A percentile compares a stretch with the other conserved stretches of the same genome.
Evolutionary conservation across 371 early-diverging fungal genomes (phyloP).

Genomic region (Mortierella sp.): DNA sequence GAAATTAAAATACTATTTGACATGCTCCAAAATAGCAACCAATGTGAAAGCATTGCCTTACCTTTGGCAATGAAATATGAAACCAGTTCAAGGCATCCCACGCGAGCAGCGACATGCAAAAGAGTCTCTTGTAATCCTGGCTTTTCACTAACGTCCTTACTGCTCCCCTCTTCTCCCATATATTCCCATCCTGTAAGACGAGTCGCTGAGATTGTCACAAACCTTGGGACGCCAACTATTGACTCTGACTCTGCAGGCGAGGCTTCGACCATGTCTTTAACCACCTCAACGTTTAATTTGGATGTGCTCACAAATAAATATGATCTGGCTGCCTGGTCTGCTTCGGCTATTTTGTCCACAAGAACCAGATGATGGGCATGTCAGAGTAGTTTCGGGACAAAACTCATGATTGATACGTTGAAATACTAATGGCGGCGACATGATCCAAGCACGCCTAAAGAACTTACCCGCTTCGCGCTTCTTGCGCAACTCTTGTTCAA

Average conservation of each 20-base stretch:
- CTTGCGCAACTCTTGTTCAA: slow-evolving; percentile 35
- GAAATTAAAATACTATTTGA: not conserved
- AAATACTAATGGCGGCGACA: not conserved
- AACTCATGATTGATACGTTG: not conserved
- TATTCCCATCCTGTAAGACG: slow-evolving; percentile 50
- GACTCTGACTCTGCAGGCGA: slow-evolving; percentile 20
- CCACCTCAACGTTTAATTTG: slow-evolving; percentile 19
- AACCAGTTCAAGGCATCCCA: slow-evolving; percentile 68
- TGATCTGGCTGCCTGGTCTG: slow-evolving; percentile 43
- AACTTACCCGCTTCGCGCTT: slow-evolving; percentile 43
- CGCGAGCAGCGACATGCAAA: slow-evolving; percentile 69
- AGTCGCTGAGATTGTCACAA: slow-evolving; percentile 18
- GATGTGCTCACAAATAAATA: slow-evolving; percentile 28
- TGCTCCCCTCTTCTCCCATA: slow-evolving; percentile 14
- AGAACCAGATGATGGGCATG: not conserved
- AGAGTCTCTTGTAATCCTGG: slow-evolving; percentile 42
- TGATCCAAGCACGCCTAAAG: not conserved
- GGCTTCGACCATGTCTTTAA: slow-evolving; percentile 39
- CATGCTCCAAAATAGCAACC: too few relatives aligned
- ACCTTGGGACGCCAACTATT: slow-evolving; percentile 9
- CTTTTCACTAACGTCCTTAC: slow-evolving; percentile 1
- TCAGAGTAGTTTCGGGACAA: not conserved
- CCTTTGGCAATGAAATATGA: slow-evolving; percentile 48
- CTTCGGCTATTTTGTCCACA: slow-evolving; percentile 21
- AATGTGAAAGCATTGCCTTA: not conserved